A percentile compares a stretch with the other conserved stretches of the same genome.
These are phyloP conservation scores for Biscogniauxia sp. DNA, from an alignment of 2,329 filamentous ascomycete genomes.

Conservation along the genomic window DNA sequence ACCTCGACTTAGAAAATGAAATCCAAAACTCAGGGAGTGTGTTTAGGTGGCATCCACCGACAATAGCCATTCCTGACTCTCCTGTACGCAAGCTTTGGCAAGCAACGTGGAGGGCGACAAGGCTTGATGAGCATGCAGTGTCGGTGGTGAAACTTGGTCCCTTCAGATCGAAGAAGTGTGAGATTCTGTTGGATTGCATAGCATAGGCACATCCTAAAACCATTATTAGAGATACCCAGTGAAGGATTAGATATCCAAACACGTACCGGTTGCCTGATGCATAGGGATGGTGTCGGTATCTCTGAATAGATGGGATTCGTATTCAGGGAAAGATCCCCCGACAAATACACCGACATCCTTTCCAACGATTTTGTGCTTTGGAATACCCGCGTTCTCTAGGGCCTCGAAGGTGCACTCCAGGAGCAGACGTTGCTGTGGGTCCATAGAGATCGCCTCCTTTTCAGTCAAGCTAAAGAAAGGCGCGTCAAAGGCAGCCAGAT, in stretches of 20 bases:
- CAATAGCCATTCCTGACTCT: conserved; percentile 46
- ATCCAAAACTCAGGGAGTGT: conserved; percentile 47
- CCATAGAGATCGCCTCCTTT: conserved; percentile 49
- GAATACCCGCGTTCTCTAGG: conserved; percentile 50
- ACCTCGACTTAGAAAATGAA: conserved; percentile 44
- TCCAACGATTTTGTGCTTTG: conserved; percentile 46
- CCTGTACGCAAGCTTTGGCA: conserved; percentile 47
- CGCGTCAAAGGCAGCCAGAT: conserved; percentile 48
- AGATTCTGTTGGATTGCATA: conserved; percentile 54
- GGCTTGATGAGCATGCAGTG: conserved; percentile 51
- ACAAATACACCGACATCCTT: conserved; percentile 50
- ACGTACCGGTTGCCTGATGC: conserved; percentile 49
- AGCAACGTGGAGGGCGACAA: conserved; percentile 49
- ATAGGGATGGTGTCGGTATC: conserved; percentile 48
- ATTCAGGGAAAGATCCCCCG: conserved; percentile 47
- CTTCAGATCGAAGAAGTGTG: conserved; percentile 53
- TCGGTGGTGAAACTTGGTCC: conserved; percentile 53
- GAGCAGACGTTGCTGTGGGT: conserved; percentile 52
- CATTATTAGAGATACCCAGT: conserved; percentile 12
- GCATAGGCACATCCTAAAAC: conserved; percentile 44
- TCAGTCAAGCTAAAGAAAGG: conserved; percentile 52
- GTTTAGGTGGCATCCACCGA: conserved; percentile 47
- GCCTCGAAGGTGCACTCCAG: conserved; percentile 55
- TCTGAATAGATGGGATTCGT: conserved; percentile 43
- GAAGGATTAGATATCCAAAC: neutral